Percentiles rank a stretch among this genome's conserved stretches.
Conservation (phyloP, 768 basidiomycete genomes). For the Panus rudis region DNA sequence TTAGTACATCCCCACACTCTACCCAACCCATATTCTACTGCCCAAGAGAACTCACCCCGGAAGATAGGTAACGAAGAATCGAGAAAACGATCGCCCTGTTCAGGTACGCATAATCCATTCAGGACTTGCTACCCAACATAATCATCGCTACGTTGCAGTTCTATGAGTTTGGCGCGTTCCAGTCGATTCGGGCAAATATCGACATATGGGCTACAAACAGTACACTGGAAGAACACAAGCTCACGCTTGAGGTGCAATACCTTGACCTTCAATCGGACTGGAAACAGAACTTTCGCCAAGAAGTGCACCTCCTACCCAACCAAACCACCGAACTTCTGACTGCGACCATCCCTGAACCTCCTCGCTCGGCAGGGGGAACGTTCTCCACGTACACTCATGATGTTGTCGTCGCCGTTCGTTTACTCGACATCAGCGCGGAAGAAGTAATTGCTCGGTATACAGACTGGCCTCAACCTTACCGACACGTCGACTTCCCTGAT, state of each 20-base stretch:
- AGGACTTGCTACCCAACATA: not conserved
- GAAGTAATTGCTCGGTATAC: conserved; percentile 59
- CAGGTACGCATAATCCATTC: conserved; percentile 17
- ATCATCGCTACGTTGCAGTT: no score
- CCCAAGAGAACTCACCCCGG: not conserved
- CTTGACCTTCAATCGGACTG: conserved; percentile 49
- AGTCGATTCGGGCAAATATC: conserved; percentile 56
- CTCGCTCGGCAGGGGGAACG: conserved; percentile 9
- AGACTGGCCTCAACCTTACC: conserved; percentile 49
- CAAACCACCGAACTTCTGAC: conserved; percentile 33
- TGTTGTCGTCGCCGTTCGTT: conserved; percentile 65
- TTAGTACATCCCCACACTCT: conserved; percentile 16
- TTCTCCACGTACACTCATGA: conserved; percentile 12
- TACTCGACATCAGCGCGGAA: conserved; percentile 43
- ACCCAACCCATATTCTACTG: conserved; percentile 3
- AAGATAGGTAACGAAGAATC: conserved; percentile 24
- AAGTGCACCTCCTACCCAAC: conserved; percentile 29
- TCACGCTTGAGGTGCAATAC: conserved; percentile 51
- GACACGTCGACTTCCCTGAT: conserved; percentile 24
- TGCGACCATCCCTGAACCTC: conserved; percentile 21
- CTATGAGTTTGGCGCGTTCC: conserved; percentile 44
- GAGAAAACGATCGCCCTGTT: conserved; percentile 27
- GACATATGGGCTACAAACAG: conserved; percentile 88
- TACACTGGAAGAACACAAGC: conserved; percentile 47
- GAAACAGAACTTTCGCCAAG: conserved; percentile 13